phyloP scores from a whole-genome alignment of 352 stramenopile genomes.

The Globisporangium parvum region DNA sequence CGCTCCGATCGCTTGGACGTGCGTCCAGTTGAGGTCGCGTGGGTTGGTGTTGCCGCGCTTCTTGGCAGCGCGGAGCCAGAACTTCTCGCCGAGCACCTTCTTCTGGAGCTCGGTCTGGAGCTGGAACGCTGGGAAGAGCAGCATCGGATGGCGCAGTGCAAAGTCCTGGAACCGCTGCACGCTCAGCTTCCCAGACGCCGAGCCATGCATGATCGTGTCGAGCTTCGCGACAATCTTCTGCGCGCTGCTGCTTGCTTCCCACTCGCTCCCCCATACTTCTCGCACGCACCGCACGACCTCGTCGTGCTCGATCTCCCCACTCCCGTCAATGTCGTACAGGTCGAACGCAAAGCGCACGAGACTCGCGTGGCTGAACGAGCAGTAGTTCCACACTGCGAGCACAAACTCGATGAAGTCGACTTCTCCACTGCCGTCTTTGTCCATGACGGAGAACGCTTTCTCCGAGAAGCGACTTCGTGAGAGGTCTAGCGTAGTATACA shows the following conservation, averaged over 20 bases:
- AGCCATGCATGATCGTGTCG: slow-evolving; percentile 34
- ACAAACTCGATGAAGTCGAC: slow-evolving; percentile 77
- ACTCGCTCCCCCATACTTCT: slow-evolving; percentile 54
- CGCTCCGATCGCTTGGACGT: slow-evolving; percentile 23
- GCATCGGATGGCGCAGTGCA: slow-evolving; percentile 44
- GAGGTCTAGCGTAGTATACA: slow-evolving; percentile 25
- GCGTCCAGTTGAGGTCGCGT: slow-evolving; percentile 29
- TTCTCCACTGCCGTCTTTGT: slow-evolving; percentile 55
- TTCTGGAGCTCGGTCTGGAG: slow-evolving; percentile 60
- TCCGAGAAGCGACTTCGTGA: slow-evolving; percentile 53
- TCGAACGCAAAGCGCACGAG: slow-evolving; percentile 70
- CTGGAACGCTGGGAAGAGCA: slow-evolving; percentile 65
- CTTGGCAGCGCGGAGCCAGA: slow-evolving; percentile 45
- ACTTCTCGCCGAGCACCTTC: slow-evolving; percentile 47
- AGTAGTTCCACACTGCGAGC: slow-evolving; percentile 74
- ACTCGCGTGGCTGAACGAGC: slow-evolving; percentile 53
- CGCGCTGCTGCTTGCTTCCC: slow-evolving; percentile 42
- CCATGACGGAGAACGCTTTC: slow-evolving; percentile 71
- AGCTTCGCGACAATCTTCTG: slow-evolving; percentile 59
- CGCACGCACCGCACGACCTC: slow-evolving; percentile 43
- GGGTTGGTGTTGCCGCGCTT: slow-evolving; percentile 31
- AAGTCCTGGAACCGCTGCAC: slow-evolving; percentile 52
- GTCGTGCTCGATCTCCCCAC: slow-evolving; percentile 53
- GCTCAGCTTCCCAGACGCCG: slow-evolving; percentile 25
- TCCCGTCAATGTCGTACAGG: slow-evolving; percentile 66